Evolutionary conservation across 1,139 yeast genomes (phyloP), one percentile per base, ranked within the genome.

Genomic region (Lodderomyces pseudojiufengensis): DNA sequence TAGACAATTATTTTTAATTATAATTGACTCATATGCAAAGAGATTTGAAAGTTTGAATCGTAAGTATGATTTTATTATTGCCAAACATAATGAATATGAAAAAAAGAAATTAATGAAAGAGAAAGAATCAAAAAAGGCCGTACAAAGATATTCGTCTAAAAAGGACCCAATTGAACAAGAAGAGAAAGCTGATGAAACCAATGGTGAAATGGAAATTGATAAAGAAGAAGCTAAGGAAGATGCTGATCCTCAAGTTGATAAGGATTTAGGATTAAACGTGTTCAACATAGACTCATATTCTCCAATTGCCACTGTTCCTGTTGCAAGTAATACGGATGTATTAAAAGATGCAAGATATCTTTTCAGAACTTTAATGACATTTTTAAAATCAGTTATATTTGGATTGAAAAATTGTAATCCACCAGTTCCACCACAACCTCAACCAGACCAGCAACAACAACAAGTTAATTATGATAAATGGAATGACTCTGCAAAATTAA

Each of bases 351-450:
- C 96, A 1, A 76, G 94, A 36, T 86, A 85, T 50, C 65, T 92
- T 27, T 88, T 88, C 72, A 78, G 94, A 47, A 88, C 95, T 7
- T 67, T 94, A 39, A 78, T 94, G 83, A 84, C 92, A 5, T 94
- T 92, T 52, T 65, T 92, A 51, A 88, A 92, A 53, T 86, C 97
- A 0, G 86, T 90, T 31, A 83, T 92, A 49, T 87, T 84, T 59
- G 96, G 96, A 1, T 69, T 94, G 47, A 88, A 88, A 54, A 81
- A 81, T 40, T 88, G 95, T 55, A 92, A 90, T 52, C 95, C 97
- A 1, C 85, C 94, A 2, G 84, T 92, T 0, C 81, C 80, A 4
- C 71, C 73, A 7, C 74, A 68, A 41, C 73, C 74, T 11, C 75
- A 76, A 38, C 78, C 85, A 8, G 76, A 77, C 31, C 80, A 75